Conservation (phyloP, 257 asterid species). For the Pogostemon cablin region DNA sequence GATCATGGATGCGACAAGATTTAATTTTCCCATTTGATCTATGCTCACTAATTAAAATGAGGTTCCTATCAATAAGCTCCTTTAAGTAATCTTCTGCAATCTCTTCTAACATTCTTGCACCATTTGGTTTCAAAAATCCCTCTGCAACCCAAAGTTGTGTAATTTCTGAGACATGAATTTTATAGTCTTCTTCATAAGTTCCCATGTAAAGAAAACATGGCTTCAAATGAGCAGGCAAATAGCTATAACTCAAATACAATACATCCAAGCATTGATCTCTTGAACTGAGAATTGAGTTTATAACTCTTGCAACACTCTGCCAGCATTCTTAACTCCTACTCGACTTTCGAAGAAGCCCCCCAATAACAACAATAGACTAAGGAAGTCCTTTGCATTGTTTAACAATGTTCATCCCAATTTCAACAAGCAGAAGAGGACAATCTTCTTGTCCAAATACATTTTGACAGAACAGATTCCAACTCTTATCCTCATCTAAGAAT, state of each 20-base stretch:
- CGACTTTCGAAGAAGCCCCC: conserved; percentile 17
- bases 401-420: conserved; percentile 9
- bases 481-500: neutral
- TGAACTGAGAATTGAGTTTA: neutral
- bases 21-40: neutral
- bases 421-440: neutral
- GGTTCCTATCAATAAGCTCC: conserved; percentile 12
- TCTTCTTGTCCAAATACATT: conserved; percentile 1
- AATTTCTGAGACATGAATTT: neutral
- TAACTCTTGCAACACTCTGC: neutral
- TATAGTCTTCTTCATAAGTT: neutral
- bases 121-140: neutral
- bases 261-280: conserved; percentile 5
- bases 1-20: conserved; percentile 24
- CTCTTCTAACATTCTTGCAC: neutral
- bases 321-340: neutral
- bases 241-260: neutral
- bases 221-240: no score
- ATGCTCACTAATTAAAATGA: neutral
- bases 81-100: neutral
- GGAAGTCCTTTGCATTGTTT: conserved; percentile 13
- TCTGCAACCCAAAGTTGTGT: conserved; percentile 15
- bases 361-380: neutral
- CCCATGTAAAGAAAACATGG: no score
- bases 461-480: conserved; percentile 8